These are phyloP conservation scores for Boletus tomentosulus DNA, from an alignment of 768 basidiomycete species.

Conservation along the genomic window DNA sequence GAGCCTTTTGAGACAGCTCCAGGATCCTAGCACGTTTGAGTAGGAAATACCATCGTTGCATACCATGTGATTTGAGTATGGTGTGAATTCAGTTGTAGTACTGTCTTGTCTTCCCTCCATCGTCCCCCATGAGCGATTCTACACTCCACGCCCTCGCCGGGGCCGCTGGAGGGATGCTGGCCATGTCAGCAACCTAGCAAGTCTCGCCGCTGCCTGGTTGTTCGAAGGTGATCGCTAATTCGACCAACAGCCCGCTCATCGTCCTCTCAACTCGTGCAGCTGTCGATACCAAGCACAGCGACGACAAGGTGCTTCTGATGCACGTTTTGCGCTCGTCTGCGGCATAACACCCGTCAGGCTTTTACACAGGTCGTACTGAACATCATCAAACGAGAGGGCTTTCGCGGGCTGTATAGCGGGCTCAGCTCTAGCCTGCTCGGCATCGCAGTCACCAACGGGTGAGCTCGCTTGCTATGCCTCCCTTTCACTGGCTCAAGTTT, in stretches of 20 bases:
- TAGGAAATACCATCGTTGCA: not conserved
- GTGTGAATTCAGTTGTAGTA: not conserved
- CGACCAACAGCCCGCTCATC: slow-evolving; percentile 68
- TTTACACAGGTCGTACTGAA: slow-evolving; percentile 64
- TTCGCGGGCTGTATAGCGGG: slow-evolving; percentile 83
- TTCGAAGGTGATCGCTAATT: not conserved
- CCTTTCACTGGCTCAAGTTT: not conserved
- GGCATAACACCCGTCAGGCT: slow-evolving; percentile 39
- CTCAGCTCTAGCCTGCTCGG: slow-evolving; percentile 81
- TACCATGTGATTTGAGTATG: slow-evolving; percentile 17
- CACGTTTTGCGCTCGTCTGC: not conserved
- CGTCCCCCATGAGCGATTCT: slow-evolving; percentile 61
- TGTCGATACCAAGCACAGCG: slow-evolving; percentile 73
- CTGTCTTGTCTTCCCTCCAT: not conserved
- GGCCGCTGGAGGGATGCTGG: slow-evolving; percentile 82
- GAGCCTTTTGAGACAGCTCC: slow-evolving; percentile 46
- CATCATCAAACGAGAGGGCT: slow-evolving; percentile 80
- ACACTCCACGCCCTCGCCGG: slow-evolving; percentile 85
- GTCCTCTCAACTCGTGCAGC: slow-evolving; percentile 92
- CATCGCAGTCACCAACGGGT: slow-evolving; percentile 93
- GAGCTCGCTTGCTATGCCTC: slow-evolving; percentile 22
- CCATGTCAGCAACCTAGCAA: slow-evolving; percentile 89
- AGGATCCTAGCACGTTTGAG: slow-evolving; percentile 23
- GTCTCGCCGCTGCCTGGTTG: slow-evolving; percentile 21
- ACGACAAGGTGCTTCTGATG: slow-evolving; percentile 56